Conservation (phyloP, 2,329 filamentous ascomycete genomes). For the Clonostachys byssicola region DNA sequence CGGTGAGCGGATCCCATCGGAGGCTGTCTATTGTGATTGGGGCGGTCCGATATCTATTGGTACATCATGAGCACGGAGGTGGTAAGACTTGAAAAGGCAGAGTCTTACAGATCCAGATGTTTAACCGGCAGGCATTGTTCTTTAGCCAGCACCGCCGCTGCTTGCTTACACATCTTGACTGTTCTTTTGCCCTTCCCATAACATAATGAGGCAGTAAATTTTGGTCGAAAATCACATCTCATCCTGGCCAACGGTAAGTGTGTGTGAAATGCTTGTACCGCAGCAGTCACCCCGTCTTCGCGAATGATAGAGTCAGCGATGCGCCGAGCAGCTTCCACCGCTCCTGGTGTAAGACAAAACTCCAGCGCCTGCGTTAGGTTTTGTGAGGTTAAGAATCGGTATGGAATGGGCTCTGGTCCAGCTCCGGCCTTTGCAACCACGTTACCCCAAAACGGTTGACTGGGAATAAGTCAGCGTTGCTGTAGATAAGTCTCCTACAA, state of each 20-base stretch:
- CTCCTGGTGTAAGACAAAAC: constrained; percentile 21
- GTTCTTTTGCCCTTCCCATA: neutral
- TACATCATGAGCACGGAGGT: too few species aligned
- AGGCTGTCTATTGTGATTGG: constrained; percentile 21
- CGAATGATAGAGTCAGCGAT: neutral
- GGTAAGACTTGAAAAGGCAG: too few species aligned
- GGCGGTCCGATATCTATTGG: neutral
- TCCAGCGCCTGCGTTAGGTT: constrained; percentile 28
- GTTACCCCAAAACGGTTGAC: constrained; percentile 35
- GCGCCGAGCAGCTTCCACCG: constrained; percentile 6
- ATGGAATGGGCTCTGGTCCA: constrained; percentile 27
- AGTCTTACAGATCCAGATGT: constrained; percentile 36
- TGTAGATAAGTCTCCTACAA: too few species aligned
- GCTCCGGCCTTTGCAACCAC: constrained; percentile 34
- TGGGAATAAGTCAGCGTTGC: neutral
- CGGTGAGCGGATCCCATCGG: constrained; percentile 25
- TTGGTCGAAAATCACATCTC: constrained; percentile 27
- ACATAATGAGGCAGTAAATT: constrained; percentile 36
- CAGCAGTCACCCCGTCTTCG: constrained; percentile 10
- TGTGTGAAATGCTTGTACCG: constrained; percentile 32
- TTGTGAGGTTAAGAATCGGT: constrained; percentile 23
- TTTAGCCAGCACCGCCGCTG: neutral
- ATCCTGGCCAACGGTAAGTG: constrained; percentile 23
- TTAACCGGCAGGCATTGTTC: neutral
- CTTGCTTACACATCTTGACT: constrained; percentile 1